phyloP scores from a whole-genome alignment of 164 flowering plant genomes.

The Vitis cinerea region DNA sequence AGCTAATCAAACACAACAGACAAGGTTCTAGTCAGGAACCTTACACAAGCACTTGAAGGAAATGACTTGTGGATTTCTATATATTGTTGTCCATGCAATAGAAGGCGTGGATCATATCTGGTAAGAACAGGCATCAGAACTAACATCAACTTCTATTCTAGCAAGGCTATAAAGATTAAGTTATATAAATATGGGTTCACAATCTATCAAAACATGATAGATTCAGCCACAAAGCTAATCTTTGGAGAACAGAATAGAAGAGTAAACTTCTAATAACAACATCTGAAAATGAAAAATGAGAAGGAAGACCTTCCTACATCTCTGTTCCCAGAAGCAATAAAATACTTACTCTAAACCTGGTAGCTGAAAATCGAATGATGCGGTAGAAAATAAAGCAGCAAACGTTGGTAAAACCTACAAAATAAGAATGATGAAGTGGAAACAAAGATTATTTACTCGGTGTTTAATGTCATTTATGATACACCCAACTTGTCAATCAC shows the following conservation, averaged over 20 bases:
- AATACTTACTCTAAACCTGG: slow-evolving; percentile 73
- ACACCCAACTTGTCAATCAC: not conserved
- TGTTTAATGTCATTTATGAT: not conserved
- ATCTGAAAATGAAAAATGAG: not conserved
- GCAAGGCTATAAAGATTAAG: too few relatives aligned
- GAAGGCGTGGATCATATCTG: slow-evolving; percentile 82
- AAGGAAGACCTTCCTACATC: not conserved
- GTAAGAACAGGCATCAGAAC: slow-evolving; percentile 5
- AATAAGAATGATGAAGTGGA: not conserved
- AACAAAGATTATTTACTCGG: not conserved
- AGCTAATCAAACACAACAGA: not conserved
- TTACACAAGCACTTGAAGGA: slow-evolving; percentile 76
- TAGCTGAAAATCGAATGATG: slow-evolving; percentile 18
- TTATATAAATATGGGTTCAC: too few relatives aligned
- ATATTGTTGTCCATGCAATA: slow-evolving; percentile 92
- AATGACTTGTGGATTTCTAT: slow-evolving; percentile 80
- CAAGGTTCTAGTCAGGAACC: slow-evolving; percentile 16
- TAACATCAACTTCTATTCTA: too few relatives aligned
- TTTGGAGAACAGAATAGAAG: too few relatives aligned
- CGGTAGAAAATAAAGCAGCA: slow-evolving; percentile 51
- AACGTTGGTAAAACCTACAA: slow-evolving; percentile 93
- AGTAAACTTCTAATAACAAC: too few relatives aligned
- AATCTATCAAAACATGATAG: too few relatives aligned
- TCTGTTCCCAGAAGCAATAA: not conserved
- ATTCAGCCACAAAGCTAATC: too few relatives aligned